Percentiles rank a stretch among this genome's conserved stretches.
Conservation (phyloP, 805 yeast genomes). For the Wickerhamiella domercqiae region DNA sequence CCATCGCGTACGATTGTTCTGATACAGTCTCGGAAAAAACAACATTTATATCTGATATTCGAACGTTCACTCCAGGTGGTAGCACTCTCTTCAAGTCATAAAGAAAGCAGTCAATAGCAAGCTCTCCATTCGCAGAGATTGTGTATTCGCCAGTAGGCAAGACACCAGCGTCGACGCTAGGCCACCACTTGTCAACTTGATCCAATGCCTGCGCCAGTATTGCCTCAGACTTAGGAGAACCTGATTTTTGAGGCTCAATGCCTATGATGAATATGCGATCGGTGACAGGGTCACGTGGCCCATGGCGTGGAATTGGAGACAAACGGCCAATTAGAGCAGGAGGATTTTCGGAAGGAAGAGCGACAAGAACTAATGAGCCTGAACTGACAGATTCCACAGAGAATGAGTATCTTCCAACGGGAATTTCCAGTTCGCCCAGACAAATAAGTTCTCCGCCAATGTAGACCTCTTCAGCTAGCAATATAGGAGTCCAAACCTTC, state of each 20-base stretch:
- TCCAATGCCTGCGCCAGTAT: constrained; percentile 50
- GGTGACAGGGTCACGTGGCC: background rate
- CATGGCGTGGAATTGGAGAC: too few species aligned
- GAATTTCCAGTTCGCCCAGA: too few species aligned
- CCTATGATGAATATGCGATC: constrained; percentile 65
- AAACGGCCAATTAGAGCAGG: too few species aligned
- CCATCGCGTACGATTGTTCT: constrained; percentile 50
- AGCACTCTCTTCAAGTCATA: constrained; percentile 47
- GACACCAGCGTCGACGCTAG: constrained; percentile 50
- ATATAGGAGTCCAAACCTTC: too few species aligned
- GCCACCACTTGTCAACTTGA: constrained; percentile 44
- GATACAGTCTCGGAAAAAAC: constrained; percentile 63
- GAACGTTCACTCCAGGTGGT: constrained; percentile 26
- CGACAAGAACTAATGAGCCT: too few species aligned
- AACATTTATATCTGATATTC: constrained; percentile 72
- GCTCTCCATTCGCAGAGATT: constrained; percentile 69
- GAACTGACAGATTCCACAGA: too few species aligned
- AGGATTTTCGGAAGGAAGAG: too few species aligned
- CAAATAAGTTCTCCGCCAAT: too few species aligned
- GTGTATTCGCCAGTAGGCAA: constrained; percentile 86
- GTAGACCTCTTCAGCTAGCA: too few species aligned
- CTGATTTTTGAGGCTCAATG: constrained; percentile 62
- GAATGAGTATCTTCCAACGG: too few species aligned
- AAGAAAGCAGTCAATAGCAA: constrained; percentile 69
- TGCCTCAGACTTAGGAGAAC: constrained; percentile 11